phyloP scores from a whole-genome alignment of 2,329 filamentous ascomycete genomes.

The Pseudogymnoascus sp. region DNA sequence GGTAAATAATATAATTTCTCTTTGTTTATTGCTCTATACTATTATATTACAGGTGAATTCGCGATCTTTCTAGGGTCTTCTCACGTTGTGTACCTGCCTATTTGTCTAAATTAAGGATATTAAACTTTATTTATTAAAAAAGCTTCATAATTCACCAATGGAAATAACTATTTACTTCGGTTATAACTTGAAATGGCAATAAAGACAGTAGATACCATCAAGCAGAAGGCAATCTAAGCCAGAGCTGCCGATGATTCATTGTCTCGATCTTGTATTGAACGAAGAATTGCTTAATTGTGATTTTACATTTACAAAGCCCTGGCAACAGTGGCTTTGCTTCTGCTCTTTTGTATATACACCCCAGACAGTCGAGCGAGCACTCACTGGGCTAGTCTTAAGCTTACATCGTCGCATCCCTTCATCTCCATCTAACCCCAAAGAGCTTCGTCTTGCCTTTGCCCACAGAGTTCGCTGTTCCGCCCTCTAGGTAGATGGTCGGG shows the following conservation, averaged over 20 bases:
- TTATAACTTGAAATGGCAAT: background rate
- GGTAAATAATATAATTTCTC: background rate
- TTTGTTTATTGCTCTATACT: background rate
- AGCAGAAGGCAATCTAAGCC: background rate
- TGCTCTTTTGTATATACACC: slow-evolving; percentile 5
- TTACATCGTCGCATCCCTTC: background rate
- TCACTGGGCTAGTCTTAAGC: slow-evolving; percentile 2
- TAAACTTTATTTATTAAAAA: background rate
- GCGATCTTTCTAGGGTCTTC: background rate
- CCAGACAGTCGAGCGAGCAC: background rate
- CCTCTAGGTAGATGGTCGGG: slow-evolving; percentile 57
- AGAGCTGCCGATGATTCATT: background rate
- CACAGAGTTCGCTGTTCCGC: slow-evolving; percentile 30
- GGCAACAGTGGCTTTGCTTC: background rate
- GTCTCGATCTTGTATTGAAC: background rate
- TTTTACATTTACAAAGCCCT: background rate
- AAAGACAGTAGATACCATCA: background rate
- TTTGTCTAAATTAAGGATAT: background rate
- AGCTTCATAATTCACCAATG: background rate
- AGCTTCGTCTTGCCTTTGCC: slow-evolving; percentile 26
- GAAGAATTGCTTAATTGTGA: background rate
- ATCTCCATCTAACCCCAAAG: slow-evolving; percentile 23
- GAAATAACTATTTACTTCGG: background rate
- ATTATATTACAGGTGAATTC: background rate
- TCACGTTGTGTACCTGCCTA: background rate